Percentiles rank a stretch among this genome's conserved stretches.
Conservation (phyloP, 1,284 basidiomycete species). For the Malassezia caprae region DNA sequence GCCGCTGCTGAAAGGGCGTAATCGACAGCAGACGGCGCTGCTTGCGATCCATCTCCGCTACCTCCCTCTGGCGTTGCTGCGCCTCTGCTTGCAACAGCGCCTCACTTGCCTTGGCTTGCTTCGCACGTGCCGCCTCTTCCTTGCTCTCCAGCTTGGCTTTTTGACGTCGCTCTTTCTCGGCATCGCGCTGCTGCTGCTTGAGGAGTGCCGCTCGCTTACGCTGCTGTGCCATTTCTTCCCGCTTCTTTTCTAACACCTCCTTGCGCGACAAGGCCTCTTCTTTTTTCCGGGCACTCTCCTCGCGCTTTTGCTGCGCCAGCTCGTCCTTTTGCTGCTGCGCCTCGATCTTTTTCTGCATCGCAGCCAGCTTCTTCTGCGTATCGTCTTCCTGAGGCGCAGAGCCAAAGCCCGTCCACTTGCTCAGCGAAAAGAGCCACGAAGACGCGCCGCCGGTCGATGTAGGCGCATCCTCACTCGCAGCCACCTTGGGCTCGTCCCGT, state of each 20-base stretch:
- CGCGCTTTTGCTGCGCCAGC: not conserved
- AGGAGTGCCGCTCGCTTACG: not conserved
- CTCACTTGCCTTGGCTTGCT: constrained; percentile 1
- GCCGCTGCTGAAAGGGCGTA: constrained; percentile 14
- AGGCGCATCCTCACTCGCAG: not conserved
- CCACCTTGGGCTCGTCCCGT: not conserved
- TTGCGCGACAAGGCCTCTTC: not conserved
- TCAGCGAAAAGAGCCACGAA: not conserved
- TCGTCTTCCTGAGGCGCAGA: not conserved
- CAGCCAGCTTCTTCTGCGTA: not conserved
- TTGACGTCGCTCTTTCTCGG: constrained; percentile 2
- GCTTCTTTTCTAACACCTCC: not conserved
- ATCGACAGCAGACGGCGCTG: constrained; percentile 11
- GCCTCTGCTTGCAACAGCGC: constrained; percentile 6
- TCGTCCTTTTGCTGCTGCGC: not conserved
- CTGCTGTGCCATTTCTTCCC: not conserved
- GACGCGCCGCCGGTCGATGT: not conserved
- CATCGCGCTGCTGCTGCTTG: constrained; percentile 12
- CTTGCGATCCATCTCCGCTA: constrained; percentile 16
- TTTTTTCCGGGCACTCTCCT: not conserved
- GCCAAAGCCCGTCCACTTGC: not conserved
- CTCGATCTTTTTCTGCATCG: not conserved
- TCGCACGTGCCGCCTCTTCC: not conserved
- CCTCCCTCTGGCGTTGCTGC: constrained; percentile 12
- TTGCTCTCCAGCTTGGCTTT: constrained; percentile 5